A percentile compares a stretch with the other conserved stretches of the same genome.
Evolutionary conservation across 192 early-diverging fungal genomes (phyloP).

Genomic region (Coemansia sp.): DNA sequence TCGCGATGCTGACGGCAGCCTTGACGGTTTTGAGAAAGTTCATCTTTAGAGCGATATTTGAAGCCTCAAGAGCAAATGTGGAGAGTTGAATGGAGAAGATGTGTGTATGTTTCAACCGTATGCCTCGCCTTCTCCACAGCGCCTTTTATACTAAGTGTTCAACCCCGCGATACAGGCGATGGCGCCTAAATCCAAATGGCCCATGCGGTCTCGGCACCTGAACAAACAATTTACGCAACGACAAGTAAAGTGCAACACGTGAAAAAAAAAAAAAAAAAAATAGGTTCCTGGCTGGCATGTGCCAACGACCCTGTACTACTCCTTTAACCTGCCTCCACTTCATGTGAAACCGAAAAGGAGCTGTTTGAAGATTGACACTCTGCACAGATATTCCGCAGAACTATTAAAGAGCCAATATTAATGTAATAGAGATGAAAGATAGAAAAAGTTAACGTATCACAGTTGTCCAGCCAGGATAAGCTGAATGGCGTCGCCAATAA

Average conservation of each 20-base stretch:
- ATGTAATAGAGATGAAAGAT: neutral
- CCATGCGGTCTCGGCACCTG: neutral
- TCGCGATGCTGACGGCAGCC: slow-evolving; percentile 28
- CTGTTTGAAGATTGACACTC: neutral
- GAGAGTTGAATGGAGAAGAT: neutral
- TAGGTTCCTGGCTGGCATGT: neutral
- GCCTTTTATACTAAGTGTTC: neutral
- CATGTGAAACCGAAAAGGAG: slow-evolving; percentile 3
- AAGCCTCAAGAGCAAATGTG: neutral
- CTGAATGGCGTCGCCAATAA: slow-evolving; percentile 71
- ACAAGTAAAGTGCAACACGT: neutral
- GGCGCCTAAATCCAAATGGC: neutral
- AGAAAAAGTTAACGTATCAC: slow-evolving; percentile 1
- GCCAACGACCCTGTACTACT: neutral
- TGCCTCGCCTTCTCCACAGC: neutral
- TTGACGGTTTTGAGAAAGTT: slow-evolving; percentile 19
- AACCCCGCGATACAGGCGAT: neutral
- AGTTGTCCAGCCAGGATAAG: slow-evolving; percentile 41
- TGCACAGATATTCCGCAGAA: neutral
- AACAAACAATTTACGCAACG: neutral
- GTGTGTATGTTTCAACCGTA: neutral
- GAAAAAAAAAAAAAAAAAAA: neutral
- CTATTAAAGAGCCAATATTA: neutral
- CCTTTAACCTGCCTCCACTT: neutral
- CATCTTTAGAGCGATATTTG: slow-evolving; percentile 10